phyloP scores from a whole-genome alignment of 2,329 filamentous ascomycete genomes.

The Botrytis sinoallii region DNA sequence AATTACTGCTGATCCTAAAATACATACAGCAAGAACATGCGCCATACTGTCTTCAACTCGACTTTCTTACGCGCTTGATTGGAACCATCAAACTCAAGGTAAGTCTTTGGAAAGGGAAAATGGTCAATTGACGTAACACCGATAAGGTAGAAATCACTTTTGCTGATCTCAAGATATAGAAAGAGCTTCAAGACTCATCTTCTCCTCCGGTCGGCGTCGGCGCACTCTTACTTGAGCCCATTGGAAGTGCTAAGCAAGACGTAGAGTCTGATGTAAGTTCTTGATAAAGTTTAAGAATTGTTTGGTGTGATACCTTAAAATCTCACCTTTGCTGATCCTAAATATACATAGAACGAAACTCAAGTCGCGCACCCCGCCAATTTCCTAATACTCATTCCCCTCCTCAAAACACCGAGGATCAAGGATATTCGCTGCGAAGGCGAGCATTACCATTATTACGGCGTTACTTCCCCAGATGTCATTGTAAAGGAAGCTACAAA shows the following conservation, averaged over 20 bases:
- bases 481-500: conserved; percentile 4
- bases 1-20: background rate
- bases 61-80: background rate
- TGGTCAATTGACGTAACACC: too few species aligned
- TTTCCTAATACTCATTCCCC: background rate
- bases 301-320: background rate
- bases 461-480: background rate
- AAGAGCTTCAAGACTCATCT: background rate
- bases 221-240: background rate
- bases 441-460: background rate
- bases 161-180: background rate
- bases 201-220: background rate
- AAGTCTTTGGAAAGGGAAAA: background rate
- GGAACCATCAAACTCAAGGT: background rate
- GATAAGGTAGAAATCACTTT: background rate
- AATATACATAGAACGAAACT: background rate
- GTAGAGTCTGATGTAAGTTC: background rate
- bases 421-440: background rate
- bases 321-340: background rate
- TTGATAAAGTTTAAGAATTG: rapidly evolving
- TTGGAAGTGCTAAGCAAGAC: background rate
- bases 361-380: background rate
- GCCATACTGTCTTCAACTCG: background rate
- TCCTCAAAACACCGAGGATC: background rate
- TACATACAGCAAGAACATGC: background rate